Evolutionary conservation across 106 monocot species (phyloP).

Genomic region (Phalaenopsis equestris): DNA sequence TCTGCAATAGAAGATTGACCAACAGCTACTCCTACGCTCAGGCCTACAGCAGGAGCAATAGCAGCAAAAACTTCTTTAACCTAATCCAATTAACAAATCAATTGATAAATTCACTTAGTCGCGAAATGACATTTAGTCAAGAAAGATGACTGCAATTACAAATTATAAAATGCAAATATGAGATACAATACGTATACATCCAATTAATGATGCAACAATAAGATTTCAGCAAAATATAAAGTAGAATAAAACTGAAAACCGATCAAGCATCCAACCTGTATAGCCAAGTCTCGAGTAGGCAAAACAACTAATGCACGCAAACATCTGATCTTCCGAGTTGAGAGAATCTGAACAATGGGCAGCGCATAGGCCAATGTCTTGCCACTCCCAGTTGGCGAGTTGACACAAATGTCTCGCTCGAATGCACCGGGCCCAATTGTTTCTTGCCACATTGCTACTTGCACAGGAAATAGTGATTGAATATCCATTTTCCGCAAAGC

Average conservation of each 20-base stretch:
- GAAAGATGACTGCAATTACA: too few relatives aligned
- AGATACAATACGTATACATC: neutral
- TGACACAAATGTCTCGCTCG: slow-evolving; percentile 89
- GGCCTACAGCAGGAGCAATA: slow-evolving; percentile 74
- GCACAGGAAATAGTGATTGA: slow-evolving; percentile 78
- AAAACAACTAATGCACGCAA: slow-evolving; percentile 78
- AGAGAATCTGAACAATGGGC: slow-evolving; percentile 80
- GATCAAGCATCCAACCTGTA: slow-evolving; percentile 37
- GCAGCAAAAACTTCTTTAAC: slow-evolving; percentile 81
- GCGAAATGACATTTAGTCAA: neutral
- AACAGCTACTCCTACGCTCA: slow-evolving; percentile 76
- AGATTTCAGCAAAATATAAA: neutral
- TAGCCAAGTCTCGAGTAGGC: slow-evolving; percentile 82
- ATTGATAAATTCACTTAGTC: neutral
- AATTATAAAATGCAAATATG: neutral
- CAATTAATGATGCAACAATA: neutral
- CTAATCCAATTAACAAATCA: slow-evolving; percentile 29
- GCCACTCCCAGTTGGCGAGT: slow-evolving; percentile 97
- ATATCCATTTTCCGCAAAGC: slow-evolving; percentile 55
- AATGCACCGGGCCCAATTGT: slow-evolving; percentile 86
- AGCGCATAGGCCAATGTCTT: slow-evolving; percentile 95
- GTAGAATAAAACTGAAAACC: neutral
- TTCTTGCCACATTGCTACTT: slow-evolving; percentile 81
- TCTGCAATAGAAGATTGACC: slow-evolving; percentile 92
- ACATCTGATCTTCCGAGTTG: slow-evolving; percentile 55